Base-by-base conservation (phyloP, 225 moss, liverwort and hornwort genomes). In the Physcomitrium patens region DNA sequence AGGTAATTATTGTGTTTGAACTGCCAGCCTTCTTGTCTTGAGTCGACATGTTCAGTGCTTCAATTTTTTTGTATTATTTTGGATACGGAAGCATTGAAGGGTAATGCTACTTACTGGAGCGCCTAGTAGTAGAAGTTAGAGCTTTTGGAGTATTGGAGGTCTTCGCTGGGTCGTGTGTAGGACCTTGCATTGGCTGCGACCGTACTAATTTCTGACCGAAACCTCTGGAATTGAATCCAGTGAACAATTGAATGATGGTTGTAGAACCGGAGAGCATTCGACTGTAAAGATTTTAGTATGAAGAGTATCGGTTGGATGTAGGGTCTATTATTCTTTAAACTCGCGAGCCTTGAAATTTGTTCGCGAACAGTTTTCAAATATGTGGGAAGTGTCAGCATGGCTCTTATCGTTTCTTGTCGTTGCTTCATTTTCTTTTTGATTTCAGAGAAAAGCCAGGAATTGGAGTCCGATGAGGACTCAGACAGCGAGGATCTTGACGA, bases 391-490 rank as follows among this genome's bases (percentile, higher is more conserved):
- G 24, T 26, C 42, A 54, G 42, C 19, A 8, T 55, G 9, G 42
- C 43, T 57, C 57, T 11, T 57, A 9, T 70, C 42, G 52, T 73
- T 10, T 14, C 63, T 9, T 24, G 31, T 8, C 3, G 3, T 49
- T 67, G 10, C 16, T 50, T 48, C 24, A 3, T 59, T 37, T 4
- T 37, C 1, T 24, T 1, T 67, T 59, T 27, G n/a, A 15, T 1
- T 37, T 17, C 76, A 77, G 76, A 16, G 51, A 18, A 44, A 18
- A 77, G 7, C 9, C 16, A 62, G 18, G 76, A 18, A 69, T 8
- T 50, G 19, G 76, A 67, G 37, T 41, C 45, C 42, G 80, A 81
- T 50, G 80, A 61, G 12, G 73, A 55, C 22, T 10, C 9, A 18
- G 75, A 69, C 14, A 67, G 26, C 19, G 55, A 78, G 43, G 70